A percentile compares a stretch with the other conserved stretches of the same genome.
Evolutionary conservation across 139 green algal species (phyloP).

Genomic region (Diplosphaera chodatii): DNA sequence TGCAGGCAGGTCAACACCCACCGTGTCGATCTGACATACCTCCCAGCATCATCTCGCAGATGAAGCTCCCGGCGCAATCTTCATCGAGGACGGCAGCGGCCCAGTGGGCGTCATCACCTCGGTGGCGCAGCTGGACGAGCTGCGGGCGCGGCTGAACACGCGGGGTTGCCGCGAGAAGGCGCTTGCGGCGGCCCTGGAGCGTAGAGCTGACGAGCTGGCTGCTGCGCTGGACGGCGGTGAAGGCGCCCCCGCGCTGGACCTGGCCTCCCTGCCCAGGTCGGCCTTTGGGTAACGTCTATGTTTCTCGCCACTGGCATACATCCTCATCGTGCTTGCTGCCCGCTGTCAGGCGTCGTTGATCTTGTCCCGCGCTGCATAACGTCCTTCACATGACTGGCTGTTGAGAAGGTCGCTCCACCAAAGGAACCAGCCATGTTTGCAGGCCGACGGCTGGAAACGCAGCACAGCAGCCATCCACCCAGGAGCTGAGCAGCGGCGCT

Average conservation of each 20-base stretch:
- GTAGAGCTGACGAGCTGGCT: constrained; percentile 17
- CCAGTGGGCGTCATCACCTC: constrained; percentile 18
- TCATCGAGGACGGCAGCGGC: constrained; percentile 32
- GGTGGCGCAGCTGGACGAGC: constrained; percentile 33
- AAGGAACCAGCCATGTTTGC: too few species aligned
- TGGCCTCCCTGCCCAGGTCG: not conserved
- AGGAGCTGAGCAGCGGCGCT: constrained; percentile 11
- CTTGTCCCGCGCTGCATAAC: too few species aligned
- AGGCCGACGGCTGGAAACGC: not conserved
- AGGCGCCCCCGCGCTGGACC: constrained; percentile 6
- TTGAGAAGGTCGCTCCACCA: too few species aligned
- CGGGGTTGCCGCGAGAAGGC: constrained; percentile 43
- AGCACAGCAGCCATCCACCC: not conserved
- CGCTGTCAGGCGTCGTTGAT: too few species aligned
- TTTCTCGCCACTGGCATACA: too few species aligned
- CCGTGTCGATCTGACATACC: too few species aligned
- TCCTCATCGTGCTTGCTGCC: too few species aligned
- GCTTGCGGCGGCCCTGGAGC: constrained; percentile 36
- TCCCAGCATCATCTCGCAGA: too few species aligned
- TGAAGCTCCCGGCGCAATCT: constrained; percentile 8
- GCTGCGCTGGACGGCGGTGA: constrained; percentile 2
- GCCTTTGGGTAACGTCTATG: too few species aligned
- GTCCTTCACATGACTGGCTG: too few species aligned
- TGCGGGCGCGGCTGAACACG: constrained; percentile 33
- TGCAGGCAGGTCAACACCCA: too few species aligned